Evolutionary conservation across 306 rosid genomes (phyloP), one percentile per base, ranked within the genome.

Genomic region (Cucurbita moschata): DNA sequence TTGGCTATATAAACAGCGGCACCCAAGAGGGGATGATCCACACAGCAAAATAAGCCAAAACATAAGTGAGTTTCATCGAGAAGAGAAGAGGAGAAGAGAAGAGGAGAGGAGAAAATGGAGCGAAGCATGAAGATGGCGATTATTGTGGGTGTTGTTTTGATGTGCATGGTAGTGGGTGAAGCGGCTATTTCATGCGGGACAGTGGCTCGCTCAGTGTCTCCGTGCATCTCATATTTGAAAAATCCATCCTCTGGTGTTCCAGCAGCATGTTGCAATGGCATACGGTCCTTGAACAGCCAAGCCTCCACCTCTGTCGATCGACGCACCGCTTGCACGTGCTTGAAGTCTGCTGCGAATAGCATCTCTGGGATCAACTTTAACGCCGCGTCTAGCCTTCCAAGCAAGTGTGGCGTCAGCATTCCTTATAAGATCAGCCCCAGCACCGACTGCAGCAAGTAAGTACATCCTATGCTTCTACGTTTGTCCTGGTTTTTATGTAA

Each of bases 401-500:
- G 13, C 6, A 42, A 42, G 3, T 91, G 93, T 54, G 81, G 83
- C 44, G 77, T 90, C 59, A 65, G 72, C 8, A 78, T 90, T 47
- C 87, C 97, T 39, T 79, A 23, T 82, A 83, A 79, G 85, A 82
- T 91, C 46, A 87, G 88, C 58, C 92, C 97, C 12, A 57, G 85
- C 73, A 89, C 96, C 26, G 55, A 91, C 11, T 91, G 97, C 82
- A 64, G 85, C 39, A 73, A 44, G 90, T 70, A 3, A 30, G 35
- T 30, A 30, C 35, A 30, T 30, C 35, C 3, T 30, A 30, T 30
- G 35, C 35, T 30, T 30, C 35, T 30, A 30, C 35, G 35, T 30
- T 30, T 30, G 35, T 30, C 35, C 1, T 30, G 35, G 35, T 30
- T 30, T 30, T 30, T 30, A 30, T 30, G 35, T 3, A 30, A 30